A percentile compares a stretch with the other conserved stretches of the same genome.
These are phyloP conservation scores for Dioszegia hungarica DNA, from an alignment of 768 basidiomycete species.

Conservation along the genomic window DNA sequence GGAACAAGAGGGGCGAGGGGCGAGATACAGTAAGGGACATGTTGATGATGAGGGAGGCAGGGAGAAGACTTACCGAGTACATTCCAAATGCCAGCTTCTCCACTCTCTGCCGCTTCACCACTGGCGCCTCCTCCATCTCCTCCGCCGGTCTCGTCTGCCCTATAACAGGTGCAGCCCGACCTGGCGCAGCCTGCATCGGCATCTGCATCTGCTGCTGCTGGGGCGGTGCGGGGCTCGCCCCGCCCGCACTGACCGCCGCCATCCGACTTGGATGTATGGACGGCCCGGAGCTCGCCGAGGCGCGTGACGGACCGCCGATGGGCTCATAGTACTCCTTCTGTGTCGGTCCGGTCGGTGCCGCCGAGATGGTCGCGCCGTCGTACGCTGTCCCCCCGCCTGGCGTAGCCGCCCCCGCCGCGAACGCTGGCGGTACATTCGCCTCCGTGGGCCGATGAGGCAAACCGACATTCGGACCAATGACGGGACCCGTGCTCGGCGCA, in stretches of 20 bases:
- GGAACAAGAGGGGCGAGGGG: background rate
- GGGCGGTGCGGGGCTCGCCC: background rate
- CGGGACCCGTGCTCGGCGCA: background rate
- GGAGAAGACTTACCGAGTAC: background rate
- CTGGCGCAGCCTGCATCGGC: conserved; percentile 2
- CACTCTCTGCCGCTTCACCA: conserved; percentile 77
- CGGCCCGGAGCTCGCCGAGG: conserved; percentile 28
- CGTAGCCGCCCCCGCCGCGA: conserved; percentile 58
- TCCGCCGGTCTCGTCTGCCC: conserved; percentile 59
- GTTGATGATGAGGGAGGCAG: background rate
- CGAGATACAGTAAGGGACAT: background rate
- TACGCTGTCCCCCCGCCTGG: conserved; percentile 56
- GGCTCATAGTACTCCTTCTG: conserved; percentile 44
- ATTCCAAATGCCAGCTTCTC: conserved; percentile 74
- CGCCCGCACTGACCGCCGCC: conserved; percentile 53
- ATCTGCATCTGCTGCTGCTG: background rate
- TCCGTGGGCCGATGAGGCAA: conserved; percentile 55
- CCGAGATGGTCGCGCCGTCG: conserved; percentile 74
- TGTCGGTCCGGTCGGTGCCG: conserved; percentile 77
- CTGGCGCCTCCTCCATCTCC: conserved; percentile 55
- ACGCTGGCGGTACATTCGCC: conserved; percentile 62
- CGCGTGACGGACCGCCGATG: background rate
- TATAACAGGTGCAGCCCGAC: conserved; percentile 41
- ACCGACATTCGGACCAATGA: background rate
- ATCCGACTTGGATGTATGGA: conserved; percentile 68